Percentiles rank a stretch among this genome's conserved stretches.
Evolutionary conservation across 192 early-diverging fungal species (phyloP).

Genomic region (Pilaira anomala): DNA sequence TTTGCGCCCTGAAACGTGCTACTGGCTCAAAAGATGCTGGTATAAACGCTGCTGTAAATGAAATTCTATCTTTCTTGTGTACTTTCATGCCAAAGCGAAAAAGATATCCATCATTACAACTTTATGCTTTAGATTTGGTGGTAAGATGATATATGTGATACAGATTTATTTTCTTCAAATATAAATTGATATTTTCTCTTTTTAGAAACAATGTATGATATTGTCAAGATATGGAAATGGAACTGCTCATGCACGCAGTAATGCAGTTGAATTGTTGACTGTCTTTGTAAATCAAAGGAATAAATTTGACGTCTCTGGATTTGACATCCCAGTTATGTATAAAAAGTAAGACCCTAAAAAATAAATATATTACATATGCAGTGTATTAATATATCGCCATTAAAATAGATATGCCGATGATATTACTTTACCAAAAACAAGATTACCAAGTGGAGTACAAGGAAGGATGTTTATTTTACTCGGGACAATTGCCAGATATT

Average conservation of each 20-base stretch:
- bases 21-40: slow-evolving; percentile 26
- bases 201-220: slow-evolving; percentile 1
- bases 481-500: slow-evolving; percentile 39
- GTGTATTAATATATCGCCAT: background rate
- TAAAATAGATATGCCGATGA: background rate
- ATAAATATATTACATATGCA: background rate
- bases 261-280: slow-evolving; percentile 4
- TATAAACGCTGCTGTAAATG: slow-evolving; percentile 8
- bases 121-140: slow-evolving; percentile 40
- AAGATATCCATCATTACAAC: slow-evolving; percentile 30
- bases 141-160: slow-evolving; percentile 28
- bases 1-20: slow-evolving; percentile 39
- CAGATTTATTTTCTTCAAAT: background rate
- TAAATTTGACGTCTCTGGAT: slow-evolving; percentile 26
- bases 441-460: slow-evolving; percentile 29
- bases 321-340: slow-evolving; percentile 9
- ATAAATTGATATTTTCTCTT: slow-evolving; percentile 5
- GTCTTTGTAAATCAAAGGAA: slow-evolving; percentile 9
- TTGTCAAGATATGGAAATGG: background rate
- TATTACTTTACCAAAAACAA: background rate
- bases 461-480: slow-evolving; percentile 42
- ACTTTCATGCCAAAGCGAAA: slow-evolving; percentile 41
- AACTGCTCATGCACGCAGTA: background rate
- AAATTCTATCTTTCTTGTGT: slow-evolving; percentile 43
- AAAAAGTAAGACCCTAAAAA: background rate